A percentile compares a stretch with the other conserved stretches of the same genome.
Conservation (phyloP, 306 rosid species). For the Myrica gale region DNA sequence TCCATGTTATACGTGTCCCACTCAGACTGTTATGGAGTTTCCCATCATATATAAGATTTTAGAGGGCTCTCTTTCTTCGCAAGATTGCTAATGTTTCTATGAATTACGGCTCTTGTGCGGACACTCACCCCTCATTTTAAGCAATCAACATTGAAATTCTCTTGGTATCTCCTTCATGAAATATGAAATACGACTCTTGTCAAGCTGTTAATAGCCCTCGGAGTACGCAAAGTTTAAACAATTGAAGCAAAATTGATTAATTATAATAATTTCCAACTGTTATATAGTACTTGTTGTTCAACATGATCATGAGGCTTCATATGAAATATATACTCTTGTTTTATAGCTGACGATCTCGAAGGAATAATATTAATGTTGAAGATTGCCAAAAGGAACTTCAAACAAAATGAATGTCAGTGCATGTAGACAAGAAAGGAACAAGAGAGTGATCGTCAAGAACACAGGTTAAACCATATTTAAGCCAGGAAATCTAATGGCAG, state of each 20-base stretch:
- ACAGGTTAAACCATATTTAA: too few species aligned
- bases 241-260: background rate
- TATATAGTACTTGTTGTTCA: too few species aligned
- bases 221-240: background rate
- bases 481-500: background rate
- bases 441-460: too few species aligned
- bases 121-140: slow-evolving; percentile 5
- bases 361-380: too few species aligned
- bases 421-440: too few species aligned
- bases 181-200: background rate
- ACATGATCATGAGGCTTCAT: too few species aligned
- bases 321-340: too few species aligned
- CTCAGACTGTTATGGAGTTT: background rate
- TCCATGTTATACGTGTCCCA: background rate
- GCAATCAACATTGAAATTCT: slow-evolving; percentile 3
- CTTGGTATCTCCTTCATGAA: background rate
- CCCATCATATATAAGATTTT: background rate
- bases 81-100: slow-evolving; percentile 6
- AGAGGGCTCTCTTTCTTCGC: background rate
- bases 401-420: too few species aligned
- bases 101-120: slow-evolving; percentile 4
- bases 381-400: too few species aligned
- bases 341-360: too few species aligned
- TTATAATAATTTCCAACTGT: background rate
- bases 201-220: background rate